Evolutionary conservation across 495 filamentous ascomycete species (phyloP).

Genomic region (Pyronema omphalodes): DNA sequence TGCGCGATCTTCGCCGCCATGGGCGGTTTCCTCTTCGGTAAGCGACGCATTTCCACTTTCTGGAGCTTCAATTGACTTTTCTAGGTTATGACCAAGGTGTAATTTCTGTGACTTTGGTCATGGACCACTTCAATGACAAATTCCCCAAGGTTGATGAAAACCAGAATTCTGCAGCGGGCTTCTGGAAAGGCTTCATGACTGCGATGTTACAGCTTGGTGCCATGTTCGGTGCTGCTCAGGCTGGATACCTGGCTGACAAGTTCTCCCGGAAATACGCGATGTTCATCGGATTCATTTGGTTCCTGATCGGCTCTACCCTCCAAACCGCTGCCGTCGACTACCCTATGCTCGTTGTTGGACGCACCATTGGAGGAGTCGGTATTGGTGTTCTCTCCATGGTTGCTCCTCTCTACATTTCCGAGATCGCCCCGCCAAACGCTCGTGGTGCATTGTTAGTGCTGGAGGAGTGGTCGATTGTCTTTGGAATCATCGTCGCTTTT

Average conservation of each 20-base stretch:
- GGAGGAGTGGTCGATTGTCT: constrained; percentile 37
- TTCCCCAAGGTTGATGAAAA: constrained; percentile 19
- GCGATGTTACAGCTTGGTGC: constrained; percentile 11
- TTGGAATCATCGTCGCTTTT: constrained; percentile 38
- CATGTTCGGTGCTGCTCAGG: constrained; percentile 20
- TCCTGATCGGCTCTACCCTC: constrained; percentile 25
- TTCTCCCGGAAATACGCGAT: constrained; percentile 17
- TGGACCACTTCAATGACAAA: constrained; percentile 25
- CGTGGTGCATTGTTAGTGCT: constrained; percentile 35
- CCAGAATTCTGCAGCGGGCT: constrained; percentile 20
- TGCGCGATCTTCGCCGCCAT: constrained; percentile 8
- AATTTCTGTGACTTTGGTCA: constrained; percentile 18
- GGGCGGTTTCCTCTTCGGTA: constrained; percentile 11
- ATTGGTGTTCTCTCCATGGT: constrained; percentile 26
- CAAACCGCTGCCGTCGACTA: constrained; percentile 28
- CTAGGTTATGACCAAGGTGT: constrained; percentile 9
- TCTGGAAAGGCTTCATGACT: constrained; percentile 7
- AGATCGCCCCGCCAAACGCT: constrained; percentile 37
- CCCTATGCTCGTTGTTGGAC: constrained; percentile 30
- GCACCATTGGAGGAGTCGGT: constrained; percentile 32
- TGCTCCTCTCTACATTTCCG: constrained; percentile 35
- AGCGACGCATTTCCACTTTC: background rate
- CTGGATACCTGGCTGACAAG: constrained; percentile 22
- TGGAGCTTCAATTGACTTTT: background rate
- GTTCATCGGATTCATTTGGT: constrained; percentile 19